Percentiles rank a stretch among this genome's conserved stretches.
phyloP scores from a whole-genome alignment of 345 rosid species.

The Arabis alpina region DNA sequence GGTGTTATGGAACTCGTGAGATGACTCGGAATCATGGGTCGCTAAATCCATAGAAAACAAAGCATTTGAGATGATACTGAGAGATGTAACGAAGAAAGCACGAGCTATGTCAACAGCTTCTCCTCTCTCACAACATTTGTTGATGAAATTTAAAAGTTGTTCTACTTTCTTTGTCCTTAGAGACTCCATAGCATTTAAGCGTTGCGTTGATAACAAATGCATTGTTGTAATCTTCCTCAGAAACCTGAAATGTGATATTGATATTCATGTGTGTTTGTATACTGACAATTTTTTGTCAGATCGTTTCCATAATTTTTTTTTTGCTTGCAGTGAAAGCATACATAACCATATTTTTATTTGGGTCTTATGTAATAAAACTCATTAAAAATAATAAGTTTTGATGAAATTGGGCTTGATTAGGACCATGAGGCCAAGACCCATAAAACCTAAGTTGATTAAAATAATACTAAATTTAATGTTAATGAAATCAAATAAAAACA shows the following conservation, averaged over 20 bases:
- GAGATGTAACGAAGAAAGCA: slow-evolving; percentile 40
- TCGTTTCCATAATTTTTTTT: too few relatives aligned
- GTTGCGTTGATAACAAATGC: not conserved
- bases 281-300: too few relatives aligned
- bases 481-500: too few relatives aligned
- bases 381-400: too few relatives aligned
- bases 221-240: not conserved
- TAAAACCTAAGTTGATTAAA: too few relatives aligned
- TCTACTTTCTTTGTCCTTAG: slow-evolving; percentile 26
- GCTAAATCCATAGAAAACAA: slow-evolving; percentile 47
- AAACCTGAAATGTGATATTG: slow-evolving; percentile 1
- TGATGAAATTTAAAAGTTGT: slow-evolving; percentile 28
- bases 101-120: slow-evolving; percentile 44
- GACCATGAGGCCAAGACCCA: too few relatives aligned
- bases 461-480: too few relatives aligned
- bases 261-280: not conserved
- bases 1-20: slow-evolving; percentile 35
- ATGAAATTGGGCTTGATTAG: too few relatives aligned
- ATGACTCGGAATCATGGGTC: slow-evolving; percentile 23
- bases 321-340: too few relatives aligned
- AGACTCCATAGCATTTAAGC: not conserved
- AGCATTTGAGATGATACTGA: slow-evolving; percentile 45
- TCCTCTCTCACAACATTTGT: slow-evolving; percentile 16
- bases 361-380: too few relatives aligned
- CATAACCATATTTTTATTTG: too few relatives aligned